Evolutionary conservation across 2,329 filamentous ascomycete genomes (phyloP), one percentile per base, ranked within the genome.

Genomic region (Apiospora koreana): DNA sequence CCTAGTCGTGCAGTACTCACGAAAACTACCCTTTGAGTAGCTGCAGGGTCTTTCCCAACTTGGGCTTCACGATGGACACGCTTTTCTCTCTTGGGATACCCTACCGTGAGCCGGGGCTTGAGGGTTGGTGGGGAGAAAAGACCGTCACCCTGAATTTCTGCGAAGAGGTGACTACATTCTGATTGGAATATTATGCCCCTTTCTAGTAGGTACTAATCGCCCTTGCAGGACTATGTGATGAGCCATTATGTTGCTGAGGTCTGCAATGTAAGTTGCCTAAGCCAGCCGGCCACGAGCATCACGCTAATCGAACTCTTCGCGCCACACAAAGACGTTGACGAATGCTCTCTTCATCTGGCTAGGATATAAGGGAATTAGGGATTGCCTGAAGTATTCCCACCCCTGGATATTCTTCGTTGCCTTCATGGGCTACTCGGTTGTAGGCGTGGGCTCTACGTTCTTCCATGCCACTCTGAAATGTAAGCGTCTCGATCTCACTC

Each of bases 261-360:
- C 64, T 88, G 94, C 78, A 95, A 92, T 78, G 83, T 84, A 73
- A 74, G 79, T 38, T 45, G 6, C 18, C 28, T 68, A 21, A 41
- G 3, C 5, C 58, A 46, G 48, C 38, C 66, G 48, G 54, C 45
- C 25, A 31, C 21, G 28, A 65, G 3, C 21, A 48, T 18, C 23
- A 25, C n/a, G 38, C 64, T 48, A 38, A 68, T 68, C 5, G 1
- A 62, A 67, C 38, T 43, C 35, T 43, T 2, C 14, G 2, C 74
- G 73, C 72, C 67, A 81, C 73, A 72, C 80, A 76, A 82, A 93
- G 81, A 93, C 93, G 3, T 76, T 95, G 42, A 97, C 94, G 43
- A 97, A 97, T 79, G 79, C 93, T 3, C 83, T 96, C 31, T 97
- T 97, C 80, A 85, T 97, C 75, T 93, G 87, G 80, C 87, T 97